Evolutionary conservation across 2,329 filamentous ascomycete genomes (phyloP).

Genomic region (Thermothelomyces thermophilus): DNA sequence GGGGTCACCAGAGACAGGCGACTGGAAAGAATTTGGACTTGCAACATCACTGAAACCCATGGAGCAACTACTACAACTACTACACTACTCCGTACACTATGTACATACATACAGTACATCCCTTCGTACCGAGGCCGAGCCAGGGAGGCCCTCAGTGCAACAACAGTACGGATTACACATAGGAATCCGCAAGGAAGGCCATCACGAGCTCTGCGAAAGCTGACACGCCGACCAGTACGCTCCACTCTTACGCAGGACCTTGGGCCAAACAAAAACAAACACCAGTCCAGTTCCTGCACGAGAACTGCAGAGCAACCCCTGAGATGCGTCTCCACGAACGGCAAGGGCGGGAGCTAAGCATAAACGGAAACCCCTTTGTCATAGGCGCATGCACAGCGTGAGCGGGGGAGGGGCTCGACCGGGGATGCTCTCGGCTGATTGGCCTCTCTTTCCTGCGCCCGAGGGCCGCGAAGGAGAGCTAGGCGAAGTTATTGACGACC

Average conservation of each 20-base stretch:
- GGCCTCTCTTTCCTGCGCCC: neutral
- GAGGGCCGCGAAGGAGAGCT: neutral
- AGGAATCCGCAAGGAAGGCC: conserved; percentile 4
- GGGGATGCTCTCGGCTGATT: neutral
- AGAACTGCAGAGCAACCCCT: conserved; percentile 2
- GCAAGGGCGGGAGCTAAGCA: conserved; percentile 14
- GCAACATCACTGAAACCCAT: neutral
- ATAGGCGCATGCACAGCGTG: conserved; percentile 4
- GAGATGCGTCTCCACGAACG: conserved; percentile 5
- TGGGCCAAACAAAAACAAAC: conserved; percentile 1
- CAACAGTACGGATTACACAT: conserved; percentile 12
- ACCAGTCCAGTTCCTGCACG: neutral
- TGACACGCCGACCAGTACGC: neutral
- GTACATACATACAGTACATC: too few relatives aligned
- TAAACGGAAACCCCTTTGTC: conserved; percentile 19
- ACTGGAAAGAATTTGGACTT: neutral
- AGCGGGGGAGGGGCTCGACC: conserved; percentile 10
- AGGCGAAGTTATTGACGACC: conserved; percentile 4
- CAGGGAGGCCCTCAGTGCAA: too few relatives aligned
- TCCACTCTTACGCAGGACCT: conserved; percentile 11
- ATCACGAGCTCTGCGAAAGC: neutral
- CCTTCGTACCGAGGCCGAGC: too few relatives aligned
- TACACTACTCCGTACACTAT: too few relatives aligned
- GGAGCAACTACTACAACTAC: too few relatives aligned
- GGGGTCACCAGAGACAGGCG: too few relatives aligned